Evolutionary conservation across 2,329 filamentous ascomycete species (phyloP).

Genomic region (Davidsoniella virescens): DNA sequence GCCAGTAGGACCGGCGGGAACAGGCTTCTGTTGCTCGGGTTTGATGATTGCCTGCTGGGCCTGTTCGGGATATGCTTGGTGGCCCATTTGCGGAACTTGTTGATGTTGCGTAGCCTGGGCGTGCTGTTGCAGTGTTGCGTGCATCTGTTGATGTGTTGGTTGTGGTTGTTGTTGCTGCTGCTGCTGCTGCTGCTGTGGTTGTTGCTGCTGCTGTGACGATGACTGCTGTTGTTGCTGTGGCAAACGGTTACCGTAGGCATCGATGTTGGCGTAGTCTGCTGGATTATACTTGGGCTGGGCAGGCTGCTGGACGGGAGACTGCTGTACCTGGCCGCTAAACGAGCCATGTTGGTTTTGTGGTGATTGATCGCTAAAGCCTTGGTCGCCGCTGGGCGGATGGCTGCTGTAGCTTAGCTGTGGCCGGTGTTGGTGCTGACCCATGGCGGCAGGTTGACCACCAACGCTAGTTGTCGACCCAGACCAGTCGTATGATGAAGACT

Average conservation of each 20-base stretch:
- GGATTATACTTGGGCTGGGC: conserved; percentile 60
- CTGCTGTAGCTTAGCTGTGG: conserved; percentile 21
- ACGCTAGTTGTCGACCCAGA: conserved; percentile 35
- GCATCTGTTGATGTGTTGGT: conserved; percentile 16
- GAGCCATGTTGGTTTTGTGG: conserved; percentile 12
- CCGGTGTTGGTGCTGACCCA: conserved; percentile 28
- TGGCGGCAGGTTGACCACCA: conserved; percentile 40
- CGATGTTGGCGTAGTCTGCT: conserved; percentile 53
- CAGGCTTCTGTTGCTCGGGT: conserved; percentile 19
- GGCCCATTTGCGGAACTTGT: conserved; percentile 19
- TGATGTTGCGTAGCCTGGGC: background rate
- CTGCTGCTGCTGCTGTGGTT: conserved; percentile 23
- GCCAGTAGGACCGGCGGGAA: conserved; percentile 19
- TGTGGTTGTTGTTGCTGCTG: conserved; percentile 21
- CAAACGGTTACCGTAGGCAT: conserved; percentile 27
- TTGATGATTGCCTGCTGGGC: conserved; percentile 21
- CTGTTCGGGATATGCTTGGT: conserved; percentile 19
- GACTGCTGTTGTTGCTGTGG: conserved; percentile 19
- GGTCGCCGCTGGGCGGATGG: conserved; percentile 8
- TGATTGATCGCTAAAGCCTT: conserved; percentile 1
- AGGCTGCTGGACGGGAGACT: conserved; percentile 23
- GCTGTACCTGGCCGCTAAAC: conserved; percentile 19
- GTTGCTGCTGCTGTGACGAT: conserved; percentile 20
- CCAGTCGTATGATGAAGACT: conserved; percentile 15
- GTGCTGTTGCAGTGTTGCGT: conserved; percentile 21